Evolutionary conservation across 495 filamentous ascomycete species (phyloP).

Genomic region (Penicillium cinerascens): DNA sequence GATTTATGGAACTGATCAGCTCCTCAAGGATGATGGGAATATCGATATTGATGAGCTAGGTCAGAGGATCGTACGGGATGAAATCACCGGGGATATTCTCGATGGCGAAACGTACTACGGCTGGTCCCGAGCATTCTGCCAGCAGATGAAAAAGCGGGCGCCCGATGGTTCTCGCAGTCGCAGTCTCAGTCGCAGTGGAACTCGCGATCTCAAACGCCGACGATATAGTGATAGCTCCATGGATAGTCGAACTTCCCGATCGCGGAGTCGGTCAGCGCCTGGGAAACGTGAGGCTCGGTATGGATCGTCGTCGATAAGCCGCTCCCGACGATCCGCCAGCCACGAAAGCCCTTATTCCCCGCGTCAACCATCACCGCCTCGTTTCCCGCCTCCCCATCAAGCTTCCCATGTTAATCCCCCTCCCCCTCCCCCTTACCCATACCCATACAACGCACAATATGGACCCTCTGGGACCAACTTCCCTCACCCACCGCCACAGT

Average conservation of each 20-base stretch:
- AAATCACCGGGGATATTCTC: slow-evolving; percentile 55
- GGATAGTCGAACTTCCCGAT: slow-evolving; percentile 25
- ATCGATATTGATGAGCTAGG: slow-evolving; percentile 71
- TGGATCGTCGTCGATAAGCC: slow-evolving; percentile 17
- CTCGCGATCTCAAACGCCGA: slow-evolving; percentile 35
- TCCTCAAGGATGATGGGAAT: slow-evolving; percentile 34
- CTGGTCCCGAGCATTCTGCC: slow-evolving; percentile 78
- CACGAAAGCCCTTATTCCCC: slow-evolving; percentile 51
- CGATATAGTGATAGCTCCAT: slow-evolving; percentile 49
- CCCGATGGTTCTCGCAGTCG: slow-evolving; percentile 26
- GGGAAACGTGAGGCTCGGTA: slow-evolving; percentile 3
- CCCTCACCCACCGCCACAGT: slow-evolving; percentile 46
- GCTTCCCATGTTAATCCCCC: slow-evolving; percentile 20
- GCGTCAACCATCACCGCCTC: slow-evolving; percentile 24
- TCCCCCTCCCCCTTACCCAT: slow-evolving; percentile 24
- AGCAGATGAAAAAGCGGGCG: slow-evolving; percentile 68
- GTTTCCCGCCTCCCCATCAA: slow-evolving; percentile 30
- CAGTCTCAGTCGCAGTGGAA: slow-evolving; percentile 32
- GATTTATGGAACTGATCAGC: slow-evolving; percentile 49
- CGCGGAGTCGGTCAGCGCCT: slow-evolving; percentile 19
- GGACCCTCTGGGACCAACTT: slow-evolving; percentile 12
- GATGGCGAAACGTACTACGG: slow-evolving; percentile 79
- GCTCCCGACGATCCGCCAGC: slow-evolving; percentile 28
- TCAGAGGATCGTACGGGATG: slow-evolving; percentile 58
- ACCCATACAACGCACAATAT: slow-evolving; percentile 21